Evolutionary conservation across 2,329 filamentous ascomycete species (phyloP).

Genomic region (Fusarium armeniacum): DNA sequence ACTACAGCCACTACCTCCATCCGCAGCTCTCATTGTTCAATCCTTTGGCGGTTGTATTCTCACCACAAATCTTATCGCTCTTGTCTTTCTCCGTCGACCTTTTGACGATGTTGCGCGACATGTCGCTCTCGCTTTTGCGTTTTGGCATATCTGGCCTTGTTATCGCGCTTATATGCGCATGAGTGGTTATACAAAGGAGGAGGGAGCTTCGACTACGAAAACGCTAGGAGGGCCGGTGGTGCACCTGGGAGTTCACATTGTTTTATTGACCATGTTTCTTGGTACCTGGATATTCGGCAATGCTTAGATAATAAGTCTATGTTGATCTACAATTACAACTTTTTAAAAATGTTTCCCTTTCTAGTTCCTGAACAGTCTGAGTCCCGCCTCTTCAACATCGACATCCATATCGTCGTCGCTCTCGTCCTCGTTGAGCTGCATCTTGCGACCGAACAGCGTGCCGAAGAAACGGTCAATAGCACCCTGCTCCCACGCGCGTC

Average conservation of each 20-base stretch:
- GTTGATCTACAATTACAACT: slow-evolving; percentile 27
- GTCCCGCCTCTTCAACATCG: slow-evolving; percentile 66
- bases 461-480: slow-evolving; percentile 85
- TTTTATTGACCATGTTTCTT: slow-evolving; percentile 56
- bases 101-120: slow-evolving; percentile 53
- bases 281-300: slow-evolving; percentile 34
- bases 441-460: slow-evolving; percentile 79
- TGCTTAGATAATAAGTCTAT: slow-evolving; percentile 28
- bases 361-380: slow-evolving; percentile 66
- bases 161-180: slow-evolving; percentile 57
- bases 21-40: slow-evolving; percentile 60
- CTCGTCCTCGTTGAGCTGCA: slow-evolving; percentile 73
- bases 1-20: slow-evolving; percentile 57
- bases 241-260: slow-evolving; percentile 61
- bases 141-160: slow-evolving; percentile 65
- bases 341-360: slow-evolving; percentile 8
- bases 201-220: slow-evolving; percentile 28
- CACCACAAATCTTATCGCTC: slow-evolving; percentile 60
- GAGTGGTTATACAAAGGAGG: slow-evolving; percentile 50
- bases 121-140: slow-evolving; percentile 59
- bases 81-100: slow-evolving; percentile 53
- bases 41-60: slow-evolving; percentile 64
- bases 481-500: slow-evolving; percentile 81
- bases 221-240: slow-evolving; percentile 62
- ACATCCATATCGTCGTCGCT: slow-evolving; percentile 66